Percentiles rank a stretch among this genome's conserved stretches.
Conservation (phyloP, 2,329 filamentous ascomycete species). For the Dactylellina cionopaga region DNA sequence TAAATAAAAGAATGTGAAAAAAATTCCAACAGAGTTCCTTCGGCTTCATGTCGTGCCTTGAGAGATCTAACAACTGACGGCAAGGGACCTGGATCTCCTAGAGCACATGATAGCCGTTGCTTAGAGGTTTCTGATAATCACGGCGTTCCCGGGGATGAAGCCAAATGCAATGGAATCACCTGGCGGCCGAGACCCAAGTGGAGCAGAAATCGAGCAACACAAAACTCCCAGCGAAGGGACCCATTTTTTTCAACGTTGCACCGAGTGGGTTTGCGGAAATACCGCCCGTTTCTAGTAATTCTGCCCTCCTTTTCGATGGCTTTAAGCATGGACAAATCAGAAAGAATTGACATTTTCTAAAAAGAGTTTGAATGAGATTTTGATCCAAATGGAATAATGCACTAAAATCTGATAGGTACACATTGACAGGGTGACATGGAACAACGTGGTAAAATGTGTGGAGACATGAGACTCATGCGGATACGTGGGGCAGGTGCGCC, state of each 20-base stretch:
- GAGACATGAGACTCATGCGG: background rate
- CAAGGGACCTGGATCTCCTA: slow-evolving; percentile 18
- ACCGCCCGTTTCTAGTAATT: background rate
- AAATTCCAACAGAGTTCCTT: slow-evolving; percentile 47
- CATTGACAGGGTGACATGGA: slow-evolving; percentile 4
- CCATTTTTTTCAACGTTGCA: slow-evolving; percentile 25
- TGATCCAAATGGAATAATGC: too few species aligned
- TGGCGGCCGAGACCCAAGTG: background rate
- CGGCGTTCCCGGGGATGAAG: slow-evolving; percentile 2
- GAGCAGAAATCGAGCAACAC: slow-evolving; percentile 5
- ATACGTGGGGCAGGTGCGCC: slow-evolving; percentile 15
- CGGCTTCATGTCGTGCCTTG: background rate
- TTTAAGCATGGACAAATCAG: background rate
- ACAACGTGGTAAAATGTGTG: slow-evolving; percentile 22
- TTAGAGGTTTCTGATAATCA: slow-evolving; percentile 6
- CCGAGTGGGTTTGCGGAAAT: slow-evolving; percentile 12
- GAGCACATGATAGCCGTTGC: slow-evolving; percentile 26
- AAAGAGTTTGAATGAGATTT: background rate
- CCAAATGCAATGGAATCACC: background rate
- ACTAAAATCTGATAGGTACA: slow-evolving; percentile 1
- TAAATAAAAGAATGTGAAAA: slow-evolving; percentile 3
- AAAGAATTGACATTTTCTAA: background rate
- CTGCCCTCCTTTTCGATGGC: background rate
- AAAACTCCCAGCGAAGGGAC: too few species aligned
- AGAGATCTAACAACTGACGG: slow-evolving; percentile 5